These are phyloP conservation scores for Pilaira anomala DNA, from an alignment of 192 early-diverging fungal species.

Conservation along the genomic window DNA sequence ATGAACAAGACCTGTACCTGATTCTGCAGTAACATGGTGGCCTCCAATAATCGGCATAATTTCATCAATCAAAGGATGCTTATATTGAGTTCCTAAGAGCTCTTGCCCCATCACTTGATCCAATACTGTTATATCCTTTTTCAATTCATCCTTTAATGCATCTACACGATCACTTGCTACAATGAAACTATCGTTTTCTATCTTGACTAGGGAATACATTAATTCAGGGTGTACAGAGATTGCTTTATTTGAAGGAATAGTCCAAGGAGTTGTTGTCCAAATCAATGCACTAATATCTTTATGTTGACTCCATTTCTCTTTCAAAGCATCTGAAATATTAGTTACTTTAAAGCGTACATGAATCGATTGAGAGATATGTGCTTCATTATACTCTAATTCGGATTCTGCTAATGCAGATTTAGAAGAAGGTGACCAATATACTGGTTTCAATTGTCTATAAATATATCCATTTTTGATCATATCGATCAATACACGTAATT, in stretches of 20 bases:
- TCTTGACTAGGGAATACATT: slow-evolving; percentile 51
- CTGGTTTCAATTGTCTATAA: slow-evolving; percentile 75
- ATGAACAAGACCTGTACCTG: slow-evolving; percentile 81
- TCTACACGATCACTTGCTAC: slow-evolving; percentile 46
- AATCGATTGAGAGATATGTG: slow-evolving; percentile 66
- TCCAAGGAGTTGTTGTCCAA: slow-evolving; percentile 86
- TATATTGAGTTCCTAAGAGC: slow-evolving; percentile 55
- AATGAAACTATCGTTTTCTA: slow-evolving; percentile 33
- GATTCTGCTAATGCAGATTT: slow-evolving; percentile 78
- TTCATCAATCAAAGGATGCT: slow-evolving; percentile 48
- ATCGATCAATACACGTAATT: slow-evolving; percentile 65
- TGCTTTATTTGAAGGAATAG: slow-evolving; percentile 70
- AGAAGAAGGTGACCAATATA: slow-evolving; percentile 84
- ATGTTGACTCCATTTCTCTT: slow-evolving; percentile 13
- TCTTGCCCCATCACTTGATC: slow-evolving; percentile 40
- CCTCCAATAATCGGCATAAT: slow-evolving; percentile 57
- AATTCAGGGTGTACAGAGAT: slow-evolving; percentile 66
- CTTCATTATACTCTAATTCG: slow-evolving; percentile 74
- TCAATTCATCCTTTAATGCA: slow-evolving; percentile 35
- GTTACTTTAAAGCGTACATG: slow-evolving; percentile 66
- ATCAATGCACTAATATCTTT: slow-evolving; percentile 40
- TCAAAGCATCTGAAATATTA: slow-evolving; percentile 12
- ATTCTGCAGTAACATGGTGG: slow-evolving; percentile 63
- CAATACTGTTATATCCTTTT: slow-evolving; percentile 14
- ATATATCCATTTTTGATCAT: slow-evolving; percentile 75